These are phyloP conservation scores for Solanum medicagineum DNA, from an alignment of 257 asterid genomes.

Conservation along the genomic window DNA sequence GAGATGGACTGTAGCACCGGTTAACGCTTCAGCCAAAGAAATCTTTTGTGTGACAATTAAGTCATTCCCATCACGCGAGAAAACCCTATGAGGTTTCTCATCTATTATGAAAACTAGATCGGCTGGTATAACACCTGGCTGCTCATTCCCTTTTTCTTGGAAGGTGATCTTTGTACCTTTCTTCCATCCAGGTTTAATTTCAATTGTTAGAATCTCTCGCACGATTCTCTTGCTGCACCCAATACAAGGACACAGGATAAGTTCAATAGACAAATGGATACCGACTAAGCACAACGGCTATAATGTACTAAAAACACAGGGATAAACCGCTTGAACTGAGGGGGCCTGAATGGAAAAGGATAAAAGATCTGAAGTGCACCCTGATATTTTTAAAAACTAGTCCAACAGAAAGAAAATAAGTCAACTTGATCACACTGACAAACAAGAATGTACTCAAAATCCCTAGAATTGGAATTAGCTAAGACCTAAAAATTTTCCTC, in stretches of 20 bases:
- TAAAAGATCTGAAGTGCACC: not conserved
- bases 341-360: not conserved
- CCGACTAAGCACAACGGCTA: not conserved
- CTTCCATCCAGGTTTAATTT: slow-evolving; percentile 35
- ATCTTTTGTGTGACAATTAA: slow-evolving; percentile 16
- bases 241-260: not conserved
- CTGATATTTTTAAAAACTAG: not conserved
- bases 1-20: slow-evolving; percentile 21
- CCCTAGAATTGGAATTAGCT: not conserved
- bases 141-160: slow-evolving; percentile 33
- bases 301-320: not conserved
- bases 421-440: not conserved
- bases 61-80: slow-evolving; percentile 39
- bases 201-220: slow-evolving; percentile 21
- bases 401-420: not conserved
- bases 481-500: not conserved
- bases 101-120: slow-evolving; percentile 34
- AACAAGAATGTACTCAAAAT: not conserved
- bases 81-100: slow-evolving; percentile 31
- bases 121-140: slow-evolving; percentile 22
- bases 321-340: not conserved
- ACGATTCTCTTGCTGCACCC: slow-evolving; percentile 11
- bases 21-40: slow-evolving; percentile 27
- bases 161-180: slow-evolving; percentile 42
- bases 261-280: not conserved